These are phyloP conservation scores for Pestalotiopsis sp. DNA, from an alignment of 2,329 filamentous ascomycete genomes.

Conservation along the genomic window DNA sequence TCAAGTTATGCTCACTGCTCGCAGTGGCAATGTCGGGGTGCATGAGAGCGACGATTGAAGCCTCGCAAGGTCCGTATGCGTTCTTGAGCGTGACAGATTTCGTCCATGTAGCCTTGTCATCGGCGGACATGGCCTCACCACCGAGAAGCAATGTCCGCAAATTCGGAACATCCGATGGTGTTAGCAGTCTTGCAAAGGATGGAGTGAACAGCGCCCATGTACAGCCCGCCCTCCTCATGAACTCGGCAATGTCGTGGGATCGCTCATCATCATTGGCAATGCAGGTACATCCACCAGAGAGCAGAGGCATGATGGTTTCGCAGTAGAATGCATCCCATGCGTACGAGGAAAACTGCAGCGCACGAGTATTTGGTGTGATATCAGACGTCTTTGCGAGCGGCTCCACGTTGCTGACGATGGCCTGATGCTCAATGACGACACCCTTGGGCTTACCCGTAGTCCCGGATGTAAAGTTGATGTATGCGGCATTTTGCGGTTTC, in stretches of 20 bases:
- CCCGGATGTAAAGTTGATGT: constrained; percentile 13
- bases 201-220: constrained; percentile 10
- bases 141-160: constrained; percentile 11
- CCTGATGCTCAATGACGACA: constrained; percentile 11
- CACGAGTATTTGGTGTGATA: constrained; percentile 47
- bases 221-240: constrained; percentile 3
- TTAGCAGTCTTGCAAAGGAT: constrained; percentile 5
- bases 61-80: constrained; percentile 13
- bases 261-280: constrained; percentile 8
- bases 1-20: constrained; percentile 5
- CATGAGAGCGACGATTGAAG: constrained; percentile 7
- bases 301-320: constrained; percentile 24
- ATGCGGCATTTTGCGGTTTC: constrained; percentile 6
- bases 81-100: constrained; percentile 9
- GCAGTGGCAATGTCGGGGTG: constrained; percentile 2
- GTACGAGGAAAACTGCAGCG: constrained; percentile 14
- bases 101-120: constrained; percentile 8
- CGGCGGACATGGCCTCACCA: constrained; percentile 11
- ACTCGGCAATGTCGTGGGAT: background rate
- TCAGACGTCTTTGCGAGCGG: constrained; percentile 25
- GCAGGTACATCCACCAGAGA: constrained; percentile 9
- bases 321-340: constrained; percentile 32
- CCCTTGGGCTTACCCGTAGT: constrained; percentile 16
- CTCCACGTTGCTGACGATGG: constrained; percentile 3
- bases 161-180: constrained; percentile 10